phyloP scores from a whole-genome alignment of 2,329 filamentous ascomycete species.

The Mariannaea elegans region DNA sequence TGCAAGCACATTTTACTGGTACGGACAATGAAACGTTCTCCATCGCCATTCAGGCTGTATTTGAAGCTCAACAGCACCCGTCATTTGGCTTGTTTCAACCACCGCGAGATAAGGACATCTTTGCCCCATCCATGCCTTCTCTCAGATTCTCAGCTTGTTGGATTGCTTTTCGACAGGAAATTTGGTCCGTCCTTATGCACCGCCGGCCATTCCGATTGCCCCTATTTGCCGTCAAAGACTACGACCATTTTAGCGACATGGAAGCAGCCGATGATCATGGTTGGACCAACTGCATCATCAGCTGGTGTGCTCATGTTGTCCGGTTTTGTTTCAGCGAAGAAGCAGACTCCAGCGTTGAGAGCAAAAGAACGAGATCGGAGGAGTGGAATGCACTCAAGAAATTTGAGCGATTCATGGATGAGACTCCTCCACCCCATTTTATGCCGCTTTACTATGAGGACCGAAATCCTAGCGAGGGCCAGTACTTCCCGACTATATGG shows the following conservation, averaged over 20 bases:
- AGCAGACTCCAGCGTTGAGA: background rate
- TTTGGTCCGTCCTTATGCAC: slow-evolving; percentile 26
- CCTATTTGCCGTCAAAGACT: slow-evolving; percentile 18
- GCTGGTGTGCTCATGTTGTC: slow-evolving; percentile 25
- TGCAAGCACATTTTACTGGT: slow-evolving; percentile 23
- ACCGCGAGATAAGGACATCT: slow-evolving; percentile 18
- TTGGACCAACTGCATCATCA: slow-evolving; percentile 25
- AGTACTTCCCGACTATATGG: slow-evolving; percentile 21
- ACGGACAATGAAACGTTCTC: slow-evolving; percentile 26
- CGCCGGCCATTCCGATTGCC: slow-evolving; percentile 23
- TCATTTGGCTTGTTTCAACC: slow-evolving; percentile 16
- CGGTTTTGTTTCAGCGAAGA: slow-evolving; percentile 24
- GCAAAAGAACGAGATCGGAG: background rate
- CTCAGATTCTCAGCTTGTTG: slow-evolving; percentile 22
- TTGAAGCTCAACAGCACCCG: slow-evolving; percentile 20
- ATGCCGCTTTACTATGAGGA: slow-evolving; percentile 19
- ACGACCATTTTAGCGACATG: slow-evolving; percentile 16
- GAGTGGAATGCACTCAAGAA: slow-evolving; percentile 21
- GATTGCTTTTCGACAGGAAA: slow-evolving; percentile 26
- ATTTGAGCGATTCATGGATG: slow-evolving; percentile 23
- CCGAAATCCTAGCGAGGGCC: slow-evolving; percentile 8
- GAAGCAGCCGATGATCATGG: slow-evolving; percentile 20
- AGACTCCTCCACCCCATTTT: slow-evolving; percentile 16
- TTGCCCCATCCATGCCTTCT: slow-evolving; percentile 20
- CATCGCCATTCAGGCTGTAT: slow-evolving; percentile 21